These are phyloP conservation scores for Scolecobasidium constrictum DNA, from an alignment of 2,329 filamentous ascomycete species.

Conservation along the genomic window DNA sequence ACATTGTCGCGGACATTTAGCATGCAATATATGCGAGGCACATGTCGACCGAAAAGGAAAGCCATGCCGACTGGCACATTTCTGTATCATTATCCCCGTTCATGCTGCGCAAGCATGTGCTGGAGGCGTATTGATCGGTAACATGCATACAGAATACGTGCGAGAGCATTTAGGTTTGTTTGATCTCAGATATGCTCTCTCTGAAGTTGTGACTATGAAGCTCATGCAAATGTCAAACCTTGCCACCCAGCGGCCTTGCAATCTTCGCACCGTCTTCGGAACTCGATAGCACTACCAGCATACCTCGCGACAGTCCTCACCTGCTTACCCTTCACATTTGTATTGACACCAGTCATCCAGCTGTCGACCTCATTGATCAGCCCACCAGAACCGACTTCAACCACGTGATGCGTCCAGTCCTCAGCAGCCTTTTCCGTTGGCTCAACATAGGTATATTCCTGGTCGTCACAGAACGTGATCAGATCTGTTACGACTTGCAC, in stretches of 20 bases:
- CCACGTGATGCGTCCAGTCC: constrained; percentile 39
- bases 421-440: constrained; percentile 29
- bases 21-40: no score
- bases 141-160: no score
- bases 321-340: constrained; percentile 33
- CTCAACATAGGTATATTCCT: constrained; percentile 27
- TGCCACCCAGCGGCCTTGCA: no score
- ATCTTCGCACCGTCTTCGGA: constrained; percentile 23
- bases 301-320: constrained; percentile 37
- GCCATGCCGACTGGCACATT: no score
- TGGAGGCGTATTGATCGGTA: no score
- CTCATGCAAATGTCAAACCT: constrained; percentile 13
- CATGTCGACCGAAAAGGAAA: no score
- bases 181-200: no score
- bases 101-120: no score
- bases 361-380: constrained; percentile 38
- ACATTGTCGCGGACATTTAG: no score
- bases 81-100: no score
- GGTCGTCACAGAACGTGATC: constrained; percentile 22
- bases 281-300: constrained; percentile 34
- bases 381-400: constrained; percentile 32
- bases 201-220: background rate
- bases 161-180: no score
- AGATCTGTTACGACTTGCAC: constrained; percentile 28
- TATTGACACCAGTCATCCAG: constrained; percentile 48